Conservation (phyloP, 2,329 filamentous ascomycete genomes). For the Colletotrichum zoysiae region DNA sequence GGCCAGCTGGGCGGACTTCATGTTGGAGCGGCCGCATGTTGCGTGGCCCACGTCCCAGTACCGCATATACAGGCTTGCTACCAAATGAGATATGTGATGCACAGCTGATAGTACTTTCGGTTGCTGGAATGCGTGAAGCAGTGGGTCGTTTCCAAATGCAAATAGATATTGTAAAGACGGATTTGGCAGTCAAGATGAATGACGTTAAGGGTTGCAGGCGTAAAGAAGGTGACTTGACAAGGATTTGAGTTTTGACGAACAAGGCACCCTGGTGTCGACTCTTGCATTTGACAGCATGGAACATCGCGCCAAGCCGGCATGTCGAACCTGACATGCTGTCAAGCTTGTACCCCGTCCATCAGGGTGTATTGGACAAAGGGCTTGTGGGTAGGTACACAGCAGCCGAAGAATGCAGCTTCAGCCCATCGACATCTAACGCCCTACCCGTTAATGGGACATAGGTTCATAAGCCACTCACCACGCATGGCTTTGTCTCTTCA, state of each 20-base stretch:
- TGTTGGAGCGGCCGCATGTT: slow-evolving; percentile 15
- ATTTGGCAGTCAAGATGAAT: too few species aligned
- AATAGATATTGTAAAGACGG: background rate
- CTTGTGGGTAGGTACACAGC: background rate
- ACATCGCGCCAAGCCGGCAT: too few species aligned
- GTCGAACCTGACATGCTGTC: background rate
- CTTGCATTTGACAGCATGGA: background rate
- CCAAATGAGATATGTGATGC: background rate
- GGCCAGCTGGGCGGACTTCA: background rate
- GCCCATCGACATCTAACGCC: too few species aligned
- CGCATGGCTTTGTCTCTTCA: background rate
- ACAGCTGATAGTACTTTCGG: background rate
- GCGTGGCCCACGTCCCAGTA: background rate
- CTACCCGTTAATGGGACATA: background rate
- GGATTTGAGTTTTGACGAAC: background rate
- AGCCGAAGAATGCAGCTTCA: background rate
- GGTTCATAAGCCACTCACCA: background rate
- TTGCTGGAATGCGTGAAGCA: background rate
- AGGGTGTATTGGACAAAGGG: too few species aligned
- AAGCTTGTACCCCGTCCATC: background rate
- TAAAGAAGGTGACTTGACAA: background rate
- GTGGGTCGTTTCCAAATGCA: background rate
- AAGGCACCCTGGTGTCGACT: background rate
- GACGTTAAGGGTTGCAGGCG: background rate
- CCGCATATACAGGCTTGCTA: background rate